Base-by-base conservation (phyloP, 805 yeast species). In the Schwanniomyces vanrijiae region DNA sequence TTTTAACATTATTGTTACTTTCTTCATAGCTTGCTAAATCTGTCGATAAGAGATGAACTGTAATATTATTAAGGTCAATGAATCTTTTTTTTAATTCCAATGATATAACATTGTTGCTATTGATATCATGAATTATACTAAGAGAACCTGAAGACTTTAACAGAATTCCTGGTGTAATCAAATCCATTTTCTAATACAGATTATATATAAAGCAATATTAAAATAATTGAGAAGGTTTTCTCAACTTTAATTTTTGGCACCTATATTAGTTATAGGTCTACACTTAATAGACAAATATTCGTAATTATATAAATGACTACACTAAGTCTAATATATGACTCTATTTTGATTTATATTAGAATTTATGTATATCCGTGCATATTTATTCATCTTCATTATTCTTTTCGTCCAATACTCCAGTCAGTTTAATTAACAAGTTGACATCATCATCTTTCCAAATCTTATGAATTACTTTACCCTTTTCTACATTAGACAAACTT, bases 371-470 rank as follows among this genome's bases (percentile, higher is more conserved):
- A 31, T 31, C 20, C 19, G 35, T 31, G 35, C 35, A 31, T 31
- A 25, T 37, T 50, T 58, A 62, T 39, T 66, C 70, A 35, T 65
- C 71, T 40, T 62, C 69, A 16, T 51, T 44, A 26, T 42, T 43
- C 47, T 60, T 60, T 26, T 60, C 62, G 29, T 82, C 81, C 50
- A 83, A 77, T 35, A 90, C 81, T 2, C 94, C 96, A 37, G 84
- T 69, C 52, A 81, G 83, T 59, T 82, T 82, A 59, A 94, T 78
- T 61, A 92, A 73, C 42, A 65, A 71, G 53, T 89, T 91, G 52
- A 94, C 84, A 54, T 90, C 94, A 4, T 71, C 66, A 18, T 91
- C 95, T 49, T 72, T 79, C 91, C 92, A 94, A 55, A 94, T 82
- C 64, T 82, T 84, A 58, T 85, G 86, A 45, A 75, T 63, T 25